phyloP scores from a whole-genome alignment of 371 early-diverging fungal genomes.

The Parasitella parasitica region DNA sequence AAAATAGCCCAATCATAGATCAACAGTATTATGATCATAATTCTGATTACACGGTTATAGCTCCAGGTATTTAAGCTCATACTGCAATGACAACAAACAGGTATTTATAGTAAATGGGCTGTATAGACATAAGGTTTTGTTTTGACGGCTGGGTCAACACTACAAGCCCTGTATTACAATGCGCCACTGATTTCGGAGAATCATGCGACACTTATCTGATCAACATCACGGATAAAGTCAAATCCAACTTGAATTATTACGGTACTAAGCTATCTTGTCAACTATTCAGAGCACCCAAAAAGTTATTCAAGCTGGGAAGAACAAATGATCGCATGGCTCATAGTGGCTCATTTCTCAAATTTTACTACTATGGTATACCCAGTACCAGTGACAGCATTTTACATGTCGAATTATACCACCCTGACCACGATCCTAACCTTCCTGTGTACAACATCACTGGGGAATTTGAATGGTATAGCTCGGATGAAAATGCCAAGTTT shows the following conservation, averaged over 20 bases:
- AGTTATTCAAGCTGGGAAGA: slow-evolving; percentile 14
- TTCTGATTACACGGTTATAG: slow-evolving; percentile 17
- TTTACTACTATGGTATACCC: slow-evolving; percentile 29
- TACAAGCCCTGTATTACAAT: slow-evolving; percentile 13
- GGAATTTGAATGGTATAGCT: slow-evolving; percentile 29
- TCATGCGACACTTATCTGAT: slow-evolving; percentile 23
- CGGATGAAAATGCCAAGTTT: slow-evolving; percentile 27
- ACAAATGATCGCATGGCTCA: slow-evolving; percentile 10
- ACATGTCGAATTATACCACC: slow-evolving; percentile 29
- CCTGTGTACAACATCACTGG: slow-evolving; percentile 9
- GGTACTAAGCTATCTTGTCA: slow-evolving; percentile 22
- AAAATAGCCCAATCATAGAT: slow-evolving; percentile 36
- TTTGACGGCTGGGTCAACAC: slow-evolving; percentile 28
- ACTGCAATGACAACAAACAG: too few species aligned
- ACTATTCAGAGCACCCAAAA: slow-evolving; percentile 18
- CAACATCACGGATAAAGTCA: slow-evolving; percentile 25
- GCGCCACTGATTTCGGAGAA: slow-evolving; percentile 32
- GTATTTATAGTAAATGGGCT: not conserved
- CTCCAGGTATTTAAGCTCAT: slow-evolving; percentile 29
- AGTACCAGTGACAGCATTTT: slow-evolving; percentile 11
- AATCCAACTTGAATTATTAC: slow-evolving; percentile 26
- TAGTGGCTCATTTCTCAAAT: slow-evolving; percentile 25
- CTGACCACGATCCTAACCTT: slow-evolving; percentile 30
- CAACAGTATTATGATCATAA: slow-evolving; percentile 22
- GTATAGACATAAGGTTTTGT: slow-evolving; percentile 34